A percentile compares a stretch with the other conserved stretches of the same genome.
phyloP scores from a whole-genome alignment of 2,329 filamentous ascomycete species.

The Arthrobotrys sphaeroides region DNA sequence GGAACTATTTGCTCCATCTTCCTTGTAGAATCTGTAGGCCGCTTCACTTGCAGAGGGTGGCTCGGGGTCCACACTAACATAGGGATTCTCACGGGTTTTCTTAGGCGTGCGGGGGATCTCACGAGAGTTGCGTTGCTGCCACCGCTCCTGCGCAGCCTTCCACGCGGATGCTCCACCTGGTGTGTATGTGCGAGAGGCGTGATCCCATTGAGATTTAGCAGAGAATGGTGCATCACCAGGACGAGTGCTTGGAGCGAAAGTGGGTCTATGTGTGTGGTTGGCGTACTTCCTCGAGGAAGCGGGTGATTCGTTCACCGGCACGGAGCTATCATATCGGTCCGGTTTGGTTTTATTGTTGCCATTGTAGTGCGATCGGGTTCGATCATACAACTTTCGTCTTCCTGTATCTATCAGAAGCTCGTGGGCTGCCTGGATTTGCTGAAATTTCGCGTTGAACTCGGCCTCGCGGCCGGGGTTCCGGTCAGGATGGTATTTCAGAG shows the following conservation, averaged over 20 bases:
- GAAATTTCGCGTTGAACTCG: slow-evolving; percentile 83
- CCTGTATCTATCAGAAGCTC: slow-evolving; percentile 74
- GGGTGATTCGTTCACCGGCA: neutral
- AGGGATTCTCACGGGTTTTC: slow-evolving; percentile 52
- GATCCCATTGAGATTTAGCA: slow-evolving; percentile 42
- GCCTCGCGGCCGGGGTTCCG: slow-evolving; percentile 84
- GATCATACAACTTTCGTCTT: slow-evolving; percentile 70
- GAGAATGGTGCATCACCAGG: slow-evolving; percentile 27
- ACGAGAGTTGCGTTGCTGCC: slow-evolving; percentile 30
- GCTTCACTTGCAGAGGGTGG: slow-evolving; percentile 10
- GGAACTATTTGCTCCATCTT: neutral
- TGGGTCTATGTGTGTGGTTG: neutral
- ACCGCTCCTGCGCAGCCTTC: slow-evolving; percentile 40
- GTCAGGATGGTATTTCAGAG: slow-evolving; percentile 86
- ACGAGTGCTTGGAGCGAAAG: slow-evolving; percentile 19
- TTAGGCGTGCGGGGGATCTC: slow-evolving; percentile 48
- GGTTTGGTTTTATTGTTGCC: slow-evolving; percentile 28
- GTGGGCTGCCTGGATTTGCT: slow-evolving; percentile 84
- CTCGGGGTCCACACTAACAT: slow-evolving; percentile 22
- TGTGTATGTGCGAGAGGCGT: slow-evolving; percentile 24
- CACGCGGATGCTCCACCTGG: slow-evolving; percentile 36
- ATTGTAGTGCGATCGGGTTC: slow-evolving; percentile 33
- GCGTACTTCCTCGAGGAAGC: slow-evolving; percentile 17
- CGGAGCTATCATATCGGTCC: slow-evolving; percentile 4
- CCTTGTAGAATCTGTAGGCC: slow-evolving; percentile 2